Conservation (phyloP, 768 basidiomycete species). For the Boletus rufocinnamomeus region DNA sequence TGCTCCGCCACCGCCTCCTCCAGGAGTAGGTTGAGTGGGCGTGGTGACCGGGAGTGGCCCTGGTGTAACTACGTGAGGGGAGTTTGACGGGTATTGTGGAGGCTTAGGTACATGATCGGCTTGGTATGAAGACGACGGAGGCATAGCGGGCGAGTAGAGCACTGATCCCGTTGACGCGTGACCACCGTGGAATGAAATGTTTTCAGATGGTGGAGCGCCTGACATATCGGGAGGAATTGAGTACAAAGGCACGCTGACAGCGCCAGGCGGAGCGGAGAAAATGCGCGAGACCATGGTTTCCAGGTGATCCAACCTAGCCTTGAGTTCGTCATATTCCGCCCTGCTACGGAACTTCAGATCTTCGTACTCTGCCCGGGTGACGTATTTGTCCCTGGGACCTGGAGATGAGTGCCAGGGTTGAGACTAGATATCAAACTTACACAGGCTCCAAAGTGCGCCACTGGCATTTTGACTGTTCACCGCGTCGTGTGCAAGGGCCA, state of each 20-base stretch:
- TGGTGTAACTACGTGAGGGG: conserved; percentile 30
- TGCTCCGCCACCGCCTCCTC: conserved; percentile 16
- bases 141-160: conserved; percentile 25
- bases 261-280: conserved; percentile 31
- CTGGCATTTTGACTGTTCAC: conserved; percentile 78
- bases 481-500: conserved; percentile 75
- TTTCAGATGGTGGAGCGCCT: conserved; percentile 29
- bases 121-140: conserved; percentile 28
- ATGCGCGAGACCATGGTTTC: conserved; percentile 52
- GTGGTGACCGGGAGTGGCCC: conserved; percentile 24
- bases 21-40: conserved; percentile 18
- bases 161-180: conserved; percentile 31
- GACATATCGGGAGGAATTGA: conserved; percentile 34
- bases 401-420: conserved; percentile 14
- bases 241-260: conserved; percentile 33
- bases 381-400: conserved; percentile 70
- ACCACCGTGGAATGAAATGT: conserved; percentile 29
- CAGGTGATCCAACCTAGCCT: conserved; percentile 61
- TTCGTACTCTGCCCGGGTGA: conserved; percentile 75
- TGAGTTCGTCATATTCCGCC: conserved; percentile 54
- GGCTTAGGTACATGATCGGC: conserved; percentile 27
- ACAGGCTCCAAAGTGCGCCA: conserved; percentile 83
- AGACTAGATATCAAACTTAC: conserved; percentile 36
- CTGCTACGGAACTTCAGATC: conserved; percentile 59
- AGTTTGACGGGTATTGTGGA: conserved; percentile 30